Evolutionary conservation across 805 yeast genomes (phyloP).

Genomic region (Lipomyces sp.): DNA sequence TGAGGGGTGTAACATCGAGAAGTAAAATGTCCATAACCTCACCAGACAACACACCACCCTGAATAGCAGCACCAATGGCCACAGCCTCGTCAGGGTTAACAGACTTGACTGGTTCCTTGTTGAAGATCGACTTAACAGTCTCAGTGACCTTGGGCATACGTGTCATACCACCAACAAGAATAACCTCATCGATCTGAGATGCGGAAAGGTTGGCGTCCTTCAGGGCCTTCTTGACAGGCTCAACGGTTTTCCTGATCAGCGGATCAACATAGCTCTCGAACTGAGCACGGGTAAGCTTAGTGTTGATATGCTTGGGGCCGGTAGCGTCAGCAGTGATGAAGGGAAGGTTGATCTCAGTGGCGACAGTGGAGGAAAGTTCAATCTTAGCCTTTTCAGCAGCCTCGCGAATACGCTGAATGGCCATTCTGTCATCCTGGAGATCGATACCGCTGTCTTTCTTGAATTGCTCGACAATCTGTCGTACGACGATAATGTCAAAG

Average conservation of each 20-base stretch:
- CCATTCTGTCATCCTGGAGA: conserved; percentile 68
- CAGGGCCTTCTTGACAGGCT: conserved; percentile 79
- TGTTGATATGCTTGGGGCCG: conserved; percentile 79
- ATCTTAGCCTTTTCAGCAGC: conserved; percentile 91
- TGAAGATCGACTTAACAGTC: conserved; percentile 76
- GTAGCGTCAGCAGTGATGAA: conserved; percentile 86
- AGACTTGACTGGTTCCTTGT: conserved; percentile 83
- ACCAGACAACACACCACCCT: conserved; percentile 95
- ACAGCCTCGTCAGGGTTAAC: conserved; percentile 96
- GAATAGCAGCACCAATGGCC: conserved; percentile 96
- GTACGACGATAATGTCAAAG: conserved; percentile 83
- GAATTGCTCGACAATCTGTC: conserved; percentile 80
- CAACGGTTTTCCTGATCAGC: conserved; percentile 71
- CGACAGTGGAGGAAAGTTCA: conserved; percentile 74
- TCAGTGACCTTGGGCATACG: conserved; percentile 88
- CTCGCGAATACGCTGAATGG: conserved; percentile 84
- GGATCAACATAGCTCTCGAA: conserved; percentile 69
- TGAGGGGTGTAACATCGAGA: conserved; percentile 86
- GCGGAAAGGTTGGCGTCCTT: conserved; percentile 76
- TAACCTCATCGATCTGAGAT: conserved; percentile 75
- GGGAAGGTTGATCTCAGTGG: conserved; percentile 79
- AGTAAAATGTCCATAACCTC: conserved; percentile 90
- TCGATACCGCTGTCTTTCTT: conserved; percentile 73
- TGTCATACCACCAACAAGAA: conserved; percentile 89
- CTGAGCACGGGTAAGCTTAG: conserved; percentile 68